Base-by-base conservation (phyloP, 208 protist genomes). In the Leishmania mexicana region DNA sequence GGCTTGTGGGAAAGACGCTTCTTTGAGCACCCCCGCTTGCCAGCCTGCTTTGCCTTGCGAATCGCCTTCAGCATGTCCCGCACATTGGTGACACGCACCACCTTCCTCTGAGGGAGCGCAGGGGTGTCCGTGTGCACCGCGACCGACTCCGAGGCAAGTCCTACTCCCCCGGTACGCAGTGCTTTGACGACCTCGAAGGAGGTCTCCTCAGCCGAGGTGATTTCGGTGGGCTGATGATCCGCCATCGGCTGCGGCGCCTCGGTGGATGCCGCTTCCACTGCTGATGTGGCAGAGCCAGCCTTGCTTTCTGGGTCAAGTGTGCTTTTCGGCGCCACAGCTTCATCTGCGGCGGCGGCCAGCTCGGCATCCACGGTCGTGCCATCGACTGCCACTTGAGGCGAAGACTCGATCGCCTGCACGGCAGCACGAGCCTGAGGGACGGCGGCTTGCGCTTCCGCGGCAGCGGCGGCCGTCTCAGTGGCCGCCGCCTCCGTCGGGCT, bases 81-180 rank as follows among this genome's bases (percentile, higher is more conserved):
- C 75, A 79, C 58, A 40, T 79, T 79, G 3, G 75, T 70, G 60
- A 58, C 8, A 38, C 75, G 75, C 58, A 79, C 38, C 53, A 70
- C 75, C 42, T 79, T 79, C n/a, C 28, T 35, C 42, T 38, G 57
- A 13, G 74, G 2, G 21, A 7, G 21, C 8, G 31, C 38, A 24
- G 74, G 28, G 21, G 74, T 0, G 28, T 42, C 28, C 24, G 51
- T 21, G 17, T 58, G n/a, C 31, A 10, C 53, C 51, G 42, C 74
- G 10, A 40, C 31, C 5, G 40, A 35, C 42, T 74, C 68, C 31
- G 68, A 74, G 40, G 45, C 2, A 74, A 17, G 68, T 19, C 21
- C 7, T 49, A 17, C 68, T 11, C 51, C 28, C 45, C 21, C 68
- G 8, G 15, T 31, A 74, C 28, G 3, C 24, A 35, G 24, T 13